Evolutionary conservation across 2,329 filamentous ascomycete genomes (phyloP).

Genomic region (Colletotrichum sansevieriae): DNA sequence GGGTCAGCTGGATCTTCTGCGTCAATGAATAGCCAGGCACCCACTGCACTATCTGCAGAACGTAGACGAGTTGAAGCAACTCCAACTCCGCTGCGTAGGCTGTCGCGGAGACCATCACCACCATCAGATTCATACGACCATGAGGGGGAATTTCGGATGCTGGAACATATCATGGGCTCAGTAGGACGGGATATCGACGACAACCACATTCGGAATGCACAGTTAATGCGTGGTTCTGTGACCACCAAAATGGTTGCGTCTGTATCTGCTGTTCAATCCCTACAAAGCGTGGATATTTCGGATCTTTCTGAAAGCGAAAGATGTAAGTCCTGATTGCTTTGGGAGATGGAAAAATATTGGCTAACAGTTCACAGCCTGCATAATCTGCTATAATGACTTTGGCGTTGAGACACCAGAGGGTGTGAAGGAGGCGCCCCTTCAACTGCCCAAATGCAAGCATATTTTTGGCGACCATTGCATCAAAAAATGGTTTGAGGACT

Average conservation of each 20-base stretch:
- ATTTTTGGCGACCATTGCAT: conserved; percentile 75
- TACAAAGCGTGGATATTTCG: conserved; percentile 60
- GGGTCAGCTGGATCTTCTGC: conserved; percentile 1
- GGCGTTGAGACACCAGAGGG: conserved; percentile 70
- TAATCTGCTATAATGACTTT: conserved; percentile 76
- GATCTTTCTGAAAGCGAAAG: conserved; percentile 61
- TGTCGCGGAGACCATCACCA: conserved; percentile 30
- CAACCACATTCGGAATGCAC: conserved; percentile 55
- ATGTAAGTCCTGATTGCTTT: conserved; percentile 54
- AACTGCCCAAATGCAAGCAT: conserved; percentile 73
- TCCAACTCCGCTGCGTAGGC: conserved; percentile 11
- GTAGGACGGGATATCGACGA: conserved; percentile 47
- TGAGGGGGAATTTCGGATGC: conserved; percentile 30
- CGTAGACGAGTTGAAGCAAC: conserved; percentile 16
- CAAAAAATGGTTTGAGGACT: conserved; percentile 74
- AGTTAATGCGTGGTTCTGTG: conserved; percentile 60
- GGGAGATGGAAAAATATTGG: not conserved
- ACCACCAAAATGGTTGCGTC: conserved; percentile 62
- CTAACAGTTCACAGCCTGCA: conserved; percentile 60
- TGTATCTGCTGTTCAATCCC: conserved; percentile 58
- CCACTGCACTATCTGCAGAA: conserved; percentile 9
- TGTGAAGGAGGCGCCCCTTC: conserved; percentile 67
- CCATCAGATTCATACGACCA: conserved; percentile 29
- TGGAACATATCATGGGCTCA: conserved; percentile 34
- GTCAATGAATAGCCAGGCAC: conserved; percentile 1